These are phyloP conservation scores for Fraxinus velutina DNA, from an alignment of 305 asterid genomes.

Conservation along the genomic window DNA sequence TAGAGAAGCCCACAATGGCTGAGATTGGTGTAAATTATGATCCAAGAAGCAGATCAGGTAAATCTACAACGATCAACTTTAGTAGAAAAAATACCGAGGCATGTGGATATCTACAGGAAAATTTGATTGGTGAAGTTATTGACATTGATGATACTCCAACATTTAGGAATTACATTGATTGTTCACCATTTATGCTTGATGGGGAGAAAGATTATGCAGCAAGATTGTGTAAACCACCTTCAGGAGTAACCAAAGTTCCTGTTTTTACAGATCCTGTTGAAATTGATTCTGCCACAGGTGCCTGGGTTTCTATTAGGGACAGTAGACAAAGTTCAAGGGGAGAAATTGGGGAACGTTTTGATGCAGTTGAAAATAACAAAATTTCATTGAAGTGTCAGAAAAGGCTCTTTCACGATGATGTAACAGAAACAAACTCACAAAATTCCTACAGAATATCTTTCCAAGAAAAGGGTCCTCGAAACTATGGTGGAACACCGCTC, in stretches of 20 bases:
- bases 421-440: slow-evolving; percentile 28
- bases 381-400: slow-evolving; percentile 31
- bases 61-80: slow-evolving; percentile 27
- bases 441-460: slow-evolving; percentile 28
- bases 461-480: slow-evolving; percentile 34
- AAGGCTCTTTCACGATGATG: slow-evolving; percentile 36
- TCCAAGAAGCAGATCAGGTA: slow-evolving; percentile 41
- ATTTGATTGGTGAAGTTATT: slow-evolving; percentile 69
- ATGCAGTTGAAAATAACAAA: no score
- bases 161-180: slow-evolving; percentile 31
- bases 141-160: slow-evolving; percentile 42
- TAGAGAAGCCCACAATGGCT: slow-evolving; percentile 34
- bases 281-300: slow-evolving; percentile 40
- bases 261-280: slow-evolving; percentile 39
- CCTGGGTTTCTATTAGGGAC: slow-evolving; percentile 39
- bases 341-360: slow-evolving; percentile 35
- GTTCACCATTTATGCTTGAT: slow-evolving; percentile 42
- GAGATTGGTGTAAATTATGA: slow-evolving; percentile 32
- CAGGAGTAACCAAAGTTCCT: slow-evolving; percentile 39
- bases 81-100: slow-evolving; percentile 31
- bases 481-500: no score
- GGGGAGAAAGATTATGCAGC: slow-evolving; percentile 40
- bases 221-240: slow-evolving; percentile 38
- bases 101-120: slow-evolving; percentile 40
- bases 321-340: slow-evolving; percentile 34